These are phyloP conservation scores for Mycena maculata DNA, from an alignment of 768 basidiomycete species.

Conservation along the genomic window DNA sequence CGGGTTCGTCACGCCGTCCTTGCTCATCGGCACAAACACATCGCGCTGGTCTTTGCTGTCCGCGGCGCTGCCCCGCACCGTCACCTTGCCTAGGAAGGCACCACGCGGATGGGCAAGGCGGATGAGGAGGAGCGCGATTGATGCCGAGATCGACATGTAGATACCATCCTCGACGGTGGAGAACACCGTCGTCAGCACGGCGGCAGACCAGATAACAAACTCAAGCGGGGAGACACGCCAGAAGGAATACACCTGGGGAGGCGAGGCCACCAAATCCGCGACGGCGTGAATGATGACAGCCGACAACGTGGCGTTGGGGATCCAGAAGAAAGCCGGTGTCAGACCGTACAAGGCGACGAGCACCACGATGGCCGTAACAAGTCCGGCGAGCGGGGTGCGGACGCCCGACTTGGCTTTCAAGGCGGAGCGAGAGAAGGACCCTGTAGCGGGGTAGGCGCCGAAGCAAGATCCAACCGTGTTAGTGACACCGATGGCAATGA, in stretches of 20 bases:
- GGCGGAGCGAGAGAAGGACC: conserved; percentile 98
- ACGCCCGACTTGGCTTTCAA: conserved; percentile 97
- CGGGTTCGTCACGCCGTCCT: conserved; percentile 72
- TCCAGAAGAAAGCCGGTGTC: conserved; percentile 93
- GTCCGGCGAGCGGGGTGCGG: conserved; percentile 92
- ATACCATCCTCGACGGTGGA: conserved; percentile 95
- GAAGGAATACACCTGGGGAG: conserved; percentile 81
- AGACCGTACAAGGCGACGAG: conserved; percentile 95
- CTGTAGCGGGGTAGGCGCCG: conserved; percentile 94
- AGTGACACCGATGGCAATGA: conserved; percentile 97
- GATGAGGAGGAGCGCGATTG: conserved; percentile 82
- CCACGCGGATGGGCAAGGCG: conserved; percentile 91
- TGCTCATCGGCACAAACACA: conserved; percentile 83
- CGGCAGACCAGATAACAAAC: conserved; percentile 88
- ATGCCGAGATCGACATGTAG: conserved; percentile 86
- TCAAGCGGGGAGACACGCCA: conserved; percentile 97
- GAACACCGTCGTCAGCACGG: conserved; percentile 91
- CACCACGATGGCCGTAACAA: conserved; percentile 87
- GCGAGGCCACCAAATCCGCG: conserved; percentile 87
- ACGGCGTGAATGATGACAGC: conserved; percentile 97
- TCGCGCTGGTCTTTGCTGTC: conserved; percentile 65
- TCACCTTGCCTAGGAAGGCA: conserved; percentile 89
- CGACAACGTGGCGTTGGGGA: conserved; percentile 83
- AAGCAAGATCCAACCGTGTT: conserved; percentile 93
- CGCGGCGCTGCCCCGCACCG: conserved; percentile 57